Base-by-base conservation (phyloP, 1,139 yeast species). In the Hansenula anomala region DNA sequence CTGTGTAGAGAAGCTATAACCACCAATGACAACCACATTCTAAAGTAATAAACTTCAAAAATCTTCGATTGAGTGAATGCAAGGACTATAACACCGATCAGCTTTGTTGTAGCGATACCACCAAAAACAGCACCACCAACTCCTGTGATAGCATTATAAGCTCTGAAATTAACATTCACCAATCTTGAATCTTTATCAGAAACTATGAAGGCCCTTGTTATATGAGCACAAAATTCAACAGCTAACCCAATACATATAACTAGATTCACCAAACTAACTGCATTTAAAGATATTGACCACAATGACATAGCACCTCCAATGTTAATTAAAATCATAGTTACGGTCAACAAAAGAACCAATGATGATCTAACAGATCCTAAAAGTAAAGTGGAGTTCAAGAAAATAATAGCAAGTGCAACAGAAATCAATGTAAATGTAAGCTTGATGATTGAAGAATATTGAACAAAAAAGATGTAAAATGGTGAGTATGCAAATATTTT, bases 21-120 rank as follows among this genome's bases (percentile, higher is more conserved):
- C 10, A 92, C 83, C 46, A 92, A 68, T 1, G 88, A 69, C n/a
- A 86, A 66, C 97, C 97, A 92, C 97, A 92, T 89, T 44, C 96
- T 65, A 69, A 92, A 92, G 58, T 92, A 92, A 59, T 87, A 92
- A 1, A 92, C 77, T 48, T 89, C 95, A 59, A 90, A 92, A 27
- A 92, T 90, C 60, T 84, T 80, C 25, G 95, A 85, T 44, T 75
- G 67, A 0, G 97, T 87, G 56, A 89, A 89, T 6, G 95, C 95
- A 34, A 92, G 67, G 7, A 92, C 96, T 22, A 73, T 63, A 1
- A 92, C 89, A 2, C 98, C 98, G 47, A 92, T 80, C 30, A 90
- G 63, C 58, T 92, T 92, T 6, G 97, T 92, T 49, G 89, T 57
- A 2, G 96, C 85, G 39, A 92, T 90, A 2, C 98, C 98, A 16